Conservation (phyloP, 768 basidiomycete genomes). For the Tulasnella sp. region DNA sequence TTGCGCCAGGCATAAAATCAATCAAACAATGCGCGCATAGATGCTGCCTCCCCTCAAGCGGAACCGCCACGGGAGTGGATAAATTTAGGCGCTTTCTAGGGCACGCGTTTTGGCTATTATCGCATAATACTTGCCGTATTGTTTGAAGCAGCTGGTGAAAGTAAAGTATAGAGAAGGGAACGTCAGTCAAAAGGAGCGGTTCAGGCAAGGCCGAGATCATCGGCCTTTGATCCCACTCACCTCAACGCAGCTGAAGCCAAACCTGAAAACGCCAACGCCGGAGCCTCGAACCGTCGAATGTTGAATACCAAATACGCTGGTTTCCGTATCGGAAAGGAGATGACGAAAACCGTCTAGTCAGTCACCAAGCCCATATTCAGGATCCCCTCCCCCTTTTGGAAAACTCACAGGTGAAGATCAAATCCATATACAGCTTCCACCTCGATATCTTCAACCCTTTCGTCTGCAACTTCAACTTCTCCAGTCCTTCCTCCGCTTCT, state of each 20-base stretch:
- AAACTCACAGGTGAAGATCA: constrained; percentile 72
- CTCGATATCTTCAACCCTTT: constrained; percentile 65
- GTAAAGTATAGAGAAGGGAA: background rate
- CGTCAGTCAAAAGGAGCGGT: background rate
- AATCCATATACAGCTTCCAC: constrained; percentile 67
- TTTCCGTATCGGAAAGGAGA: background rate
- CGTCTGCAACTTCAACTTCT: constrained; percentile 53
- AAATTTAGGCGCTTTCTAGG: background rate
- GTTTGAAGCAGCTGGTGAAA: constrained; percentile 49
- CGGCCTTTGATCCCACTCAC: constrained; percentile 40
- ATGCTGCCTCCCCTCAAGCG: too few relatives aligned
- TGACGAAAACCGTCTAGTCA: background rate
- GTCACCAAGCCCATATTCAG: constrained; percentile 15
- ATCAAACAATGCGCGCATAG: background rate
- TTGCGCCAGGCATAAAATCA: background rate
- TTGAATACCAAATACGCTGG: constrained; percentile 73
- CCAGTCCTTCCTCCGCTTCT: constrained; percentile 33
- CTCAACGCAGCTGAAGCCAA: constrained; percentile 61
- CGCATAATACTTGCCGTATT: constrained; percentile 40
- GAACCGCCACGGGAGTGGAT: too few relatives aligned
- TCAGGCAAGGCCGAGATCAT: background rate
- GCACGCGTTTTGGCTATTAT: constrained; percentile 4
- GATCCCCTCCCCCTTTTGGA: background rate
- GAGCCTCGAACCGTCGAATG: constrained; percentile 46
- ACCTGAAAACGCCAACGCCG: constrained; percentile 54